phyloP scores from a whole-genome alignment of 1,284 basidiomycete genomes.

The Trichosporon inkin region DNA sequence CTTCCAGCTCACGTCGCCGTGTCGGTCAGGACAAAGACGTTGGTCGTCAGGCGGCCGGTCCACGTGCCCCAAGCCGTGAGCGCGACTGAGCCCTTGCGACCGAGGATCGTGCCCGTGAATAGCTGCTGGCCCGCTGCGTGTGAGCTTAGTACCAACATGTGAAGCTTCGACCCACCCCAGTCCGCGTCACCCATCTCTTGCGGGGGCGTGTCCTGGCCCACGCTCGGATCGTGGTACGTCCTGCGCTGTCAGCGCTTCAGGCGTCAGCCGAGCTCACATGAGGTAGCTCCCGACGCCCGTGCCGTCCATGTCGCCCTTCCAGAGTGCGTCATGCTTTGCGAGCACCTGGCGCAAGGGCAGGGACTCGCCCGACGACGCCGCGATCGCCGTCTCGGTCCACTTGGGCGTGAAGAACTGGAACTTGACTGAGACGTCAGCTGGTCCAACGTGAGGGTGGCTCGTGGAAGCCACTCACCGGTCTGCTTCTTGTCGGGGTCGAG shows the following conservation, averaged over 20 bases:
- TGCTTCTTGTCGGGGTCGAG: constrained; percentile 4
- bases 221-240: neutral
- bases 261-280: neutral
- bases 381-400: neutral
- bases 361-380: neutral
- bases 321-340: neutral
- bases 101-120: constrained; percentile 6
- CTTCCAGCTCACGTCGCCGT: neutral
- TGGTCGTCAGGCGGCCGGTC: neutral
- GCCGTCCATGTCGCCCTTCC: constrained; percentile 2
- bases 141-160: neutral
- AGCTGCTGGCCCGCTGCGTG: constrained; percentile 1
- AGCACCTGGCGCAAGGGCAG: neutral
- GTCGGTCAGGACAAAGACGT: constrained; percentile 3
- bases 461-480: neutral
- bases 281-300: neutral
- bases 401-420: constrained; percentile 8
- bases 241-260: neutral
- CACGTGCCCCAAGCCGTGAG: neutral
- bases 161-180: neutral
- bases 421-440: constrained; percentile 2
- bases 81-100: constrained; percentile 6
- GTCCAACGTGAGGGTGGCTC: too few species aligned
- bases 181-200: neutral
- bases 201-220: neutral